Evolutionary conservation across 164 flowering plant species (phyloP).

Genomic region (Aristolochia fimbriata): DNA sequence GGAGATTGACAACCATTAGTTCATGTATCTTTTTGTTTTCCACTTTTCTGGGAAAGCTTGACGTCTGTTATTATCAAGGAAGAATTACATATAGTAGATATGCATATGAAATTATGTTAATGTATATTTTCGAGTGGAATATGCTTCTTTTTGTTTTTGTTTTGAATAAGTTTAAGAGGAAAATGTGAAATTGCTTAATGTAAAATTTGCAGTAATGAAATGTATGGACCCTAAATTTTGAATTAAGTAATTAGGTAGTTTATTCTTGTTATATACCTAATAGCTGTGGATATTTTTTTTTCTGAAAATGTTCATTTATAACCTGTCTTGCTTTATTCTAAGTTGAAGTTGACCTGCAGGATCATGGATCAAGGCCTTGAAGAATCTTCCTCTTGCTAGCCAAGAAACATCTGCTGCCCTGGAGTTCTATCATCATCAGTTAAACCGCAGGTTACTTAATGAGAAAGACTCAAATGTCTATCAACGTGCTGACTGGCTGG

Average conservation of each 20-base stretch:
- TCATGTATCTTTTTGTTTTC: no score
- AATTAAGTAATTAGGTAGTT: background rate
- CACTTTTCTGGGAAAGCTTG: no score
- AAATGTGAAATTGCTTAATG: no score
- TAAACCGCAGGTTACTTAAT: slow-evolving; percentile 64
- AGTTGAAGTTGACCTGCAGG: slow-evolving; percentile 28
- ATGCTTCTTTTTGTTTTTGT: no score
- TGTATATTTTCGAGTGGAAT: no score
- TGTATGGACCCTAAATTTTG: no score
- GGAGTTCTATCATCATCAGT: slow-evolving; percentile 81
- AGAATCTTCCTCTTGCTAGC: slow-evolving; percentile 73
- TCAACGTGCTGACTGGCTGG: slow-evolving; percentile 89
- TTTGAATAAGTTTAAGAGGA: no score
- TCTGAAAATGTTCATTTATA: background rate
- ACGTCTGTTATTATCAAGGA: no score
- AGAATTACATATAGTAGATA: no score
- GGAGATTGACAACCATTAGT: no score
- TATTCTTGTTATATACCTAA: background rate
- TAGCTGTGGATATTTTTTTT: slow-evolving; percentile 1
- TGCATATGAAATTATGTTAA: no score
- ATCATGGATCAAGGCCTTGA: slow-evolving; percentile 44
- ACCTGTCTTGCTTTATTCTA: background rate
- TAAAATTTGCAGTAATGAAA: no score
- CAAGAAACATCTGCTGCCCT: slow-evolving; percentile 79
- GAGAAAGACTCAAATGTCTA: slow-evolving; percentile 58